These are phyloP conservation scores for Rhodotorula sp. DNA, from an alignment of 1,284 basidiomycete genomes.

Conservation along the genomic window DNA sequence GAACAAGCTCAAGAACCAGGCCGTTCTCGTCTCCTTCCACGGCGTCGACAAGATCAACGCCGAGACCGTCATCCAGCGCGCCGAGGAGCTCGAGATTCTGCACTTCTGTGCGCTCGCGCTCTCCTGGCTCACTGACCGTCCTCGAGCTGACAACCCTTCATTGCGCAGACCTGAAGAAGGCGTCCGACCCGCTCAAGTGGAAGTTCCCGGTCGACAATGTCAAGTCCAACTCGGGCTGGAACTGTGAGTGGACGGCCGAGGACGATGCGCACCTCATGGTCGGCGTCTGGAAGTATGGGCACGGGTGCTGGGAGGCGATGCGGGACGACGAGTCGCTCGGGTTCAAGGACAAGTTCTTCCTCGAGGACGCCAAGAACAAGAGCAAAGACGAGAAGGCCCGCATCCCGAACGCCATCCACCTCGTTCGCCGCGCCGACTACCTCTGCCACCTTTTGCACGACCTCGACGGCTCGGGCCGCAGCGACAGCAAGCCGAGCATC, in stretches of 20 bases:
- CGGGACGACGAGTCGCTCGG: slow-evolving; percentile 80
- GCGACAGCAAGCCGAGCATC: neutral
- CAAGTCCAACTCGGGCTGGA: slow-evolving; percentile 89
- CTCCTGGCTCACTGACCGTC: too few species aligned
- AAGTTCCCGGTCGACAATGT: slow-evolving; percentile 85
- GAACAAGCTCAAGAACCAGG: slow-evolving; percentile 76
- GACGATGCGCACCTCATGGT: slow-evolving; percentile 94
- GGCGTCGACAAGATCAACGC: slow-evolving; percentile 94
- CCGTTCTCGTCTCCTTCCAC: slow-evolving; percentile 85
- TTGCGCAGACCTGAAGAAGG: slow-evolving; percentile 51
- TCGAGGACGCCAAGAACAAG: slow-evolving; percentile 87
- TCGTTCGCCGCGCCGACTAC: slow-evolving; percentile 95
- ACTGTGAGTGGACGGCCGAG: slow-evolving; percentile 85
- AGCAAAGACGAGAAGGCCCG: slow-evolving; percentile 64
- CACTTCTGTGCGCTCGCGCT: slow-evolving; percentile 55
- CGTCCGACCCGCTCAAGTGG: slow-evolving; percentile 75
- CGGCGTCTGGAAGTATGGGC: slow-evolving; percentile 89
- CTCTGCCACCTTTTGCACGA: slow-evolving; percentile 79
- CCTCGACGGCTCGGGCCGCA: slow-evolving; percentile 11
- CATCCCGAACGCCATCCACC: slow-evolving; percentile 93
- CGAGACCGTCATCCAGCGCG: slow-evolving; percentile 87
- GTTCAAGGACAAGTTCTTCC: slow-evolving; percentile 90
- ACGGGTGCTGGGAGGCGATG: slow-evolving; percentile 96
- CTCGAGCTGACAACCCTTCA: neutral
- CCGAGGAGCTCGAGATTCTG: slow-evolving; percentile 85